Evolutionary conservation across 2,329 filamentous ascomycete genomes (phyloP), one percentile per base, ranked within the genome.

Genomic region (Setomelanomma holmii): DNA sequence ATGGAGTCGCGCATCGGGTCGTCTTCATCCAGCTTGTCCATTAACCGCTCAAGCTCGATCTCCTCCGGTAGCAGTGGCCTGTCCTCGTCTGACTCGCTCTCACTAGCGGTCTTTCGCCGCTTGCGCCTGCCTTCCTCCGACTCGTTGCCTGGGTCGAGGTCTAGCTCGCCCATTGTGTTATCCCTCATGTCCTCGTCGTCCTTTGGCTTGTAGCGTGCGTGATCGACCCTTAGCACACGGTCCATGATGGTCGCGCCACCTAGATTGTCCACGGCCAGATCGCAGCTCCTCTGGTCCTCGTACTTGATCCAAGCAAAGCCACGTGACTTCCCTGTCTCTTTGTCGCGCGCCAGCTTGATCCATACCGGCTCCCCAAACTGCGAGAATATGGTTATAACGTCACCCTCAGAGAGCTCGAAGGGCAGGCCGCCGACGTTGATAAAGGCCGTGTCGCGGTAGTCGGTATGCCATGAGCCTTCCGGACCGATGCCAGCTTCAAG

Each of bases 291-390:
- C 79, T 99, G 95, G 75, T 99, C 93, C 74, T 99, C 95, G 76
- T 98, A 99, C 73, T 99, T 99, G 52, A 99, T 83, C 83, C 96
- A 99, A 2, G 89, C 92, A 71, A 98, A 99, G 0, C 95, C 95
- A 61, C 89, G 89, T 56, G 90, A 96, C 77, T 96, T 97, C 56
- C 95, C 95, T 0, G 93, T 96, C 73, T 98, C 96, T 72, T 95
- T 95, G 81, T 99, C 95, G 68, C 95, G 91, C 41, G 89, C 87
- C 11, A 99, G 85, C 67, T 97, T 96, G 53, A 99, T 83, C 76
- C 93, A 96, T 3, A 93, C 90, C 2, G 96, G 96, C 72, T 98
- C 93, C 65, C 95, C 95, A 71, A 89, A 99, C 75, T 99, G 95
- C 5, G 92, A 96, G 80, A 98, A 99, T 55, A 99, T 96, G 10